Conservation (phyloP, 192 early-diverging fungal genomes). For the Spizellomyces sp. region DNA sequence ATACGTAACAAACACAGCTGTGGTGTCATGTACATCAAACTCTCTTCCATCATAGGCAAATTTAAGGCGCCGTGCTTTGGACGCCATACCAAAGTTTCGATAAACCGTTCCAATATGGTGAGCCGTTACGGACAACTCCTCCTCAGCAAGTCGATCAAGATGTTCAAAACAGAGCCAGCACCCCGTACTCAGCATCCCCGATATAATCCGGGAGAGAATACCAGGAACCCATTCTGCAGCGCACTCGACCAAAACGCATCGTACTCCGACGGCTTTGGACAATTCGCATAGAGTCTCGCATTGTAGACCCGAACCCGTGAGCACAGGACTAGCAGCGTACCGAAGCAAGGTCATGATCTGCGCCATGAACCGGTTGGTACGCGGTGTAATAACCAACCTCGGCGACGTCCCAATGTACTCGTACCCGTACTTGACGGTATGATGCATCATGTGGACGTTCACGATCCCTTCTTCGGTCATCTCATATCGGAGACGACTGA, state of each 20-base stretch:
- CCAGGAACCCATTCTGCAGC: background rate
- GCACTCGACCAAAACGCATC: slow-evolving; percentile 16
- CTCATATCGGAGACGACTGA: slow-evolving; percentile 5
- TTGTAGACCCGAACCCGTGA: background rate
- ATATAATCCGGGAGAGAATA: slow-evolving; percentile 1
- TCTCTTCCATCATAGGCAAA: slow-evolving; percentile 15
- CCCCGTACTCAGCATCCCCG: slow-evolving; percentile 10
- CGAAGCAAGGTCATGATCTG: slow-evolving; percentile 6
- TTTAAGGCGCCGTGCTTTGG: slow-evolving; percentile 1
- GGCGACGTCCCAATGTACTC: slow-evolving; percentile 24
- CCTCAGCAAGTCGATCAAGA: background rate
- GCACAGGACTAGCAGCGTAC: slow-evolving; percentile 4
- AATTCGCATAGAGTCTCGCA: slow-evolving; percentile 11
- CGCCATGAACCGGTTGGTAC: slow-evolving; percentile 3
- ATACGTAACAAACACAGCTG: slow-evolving; percentile 21
- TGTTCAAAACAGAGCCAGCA: slow-evolving; percentile 23
- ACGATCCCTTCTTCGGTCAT: background rate
- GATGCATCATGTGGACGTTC: slow-evolving; percentile 17
- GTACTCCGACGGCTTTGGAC: background rate
- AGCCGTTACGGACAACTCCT: background rate
- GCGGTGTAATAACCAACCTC: slow-evolving; percentile 10
- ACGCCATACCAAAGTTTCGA: slow-evolving; percentile 1
- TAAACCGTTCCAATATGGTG: slow-evolving; percentile 9
- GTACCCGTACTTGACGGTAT: slow-evolving; percentile 24
- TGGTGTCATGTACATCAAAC: slow-evolving; percentile 1